Percentiles rank a stretch among this genome's conserved stretches.
phyloP scores from a whole-genome alignment of 1,139 yeast genomes.

The Yamadazyma trypodendri region DNA sequence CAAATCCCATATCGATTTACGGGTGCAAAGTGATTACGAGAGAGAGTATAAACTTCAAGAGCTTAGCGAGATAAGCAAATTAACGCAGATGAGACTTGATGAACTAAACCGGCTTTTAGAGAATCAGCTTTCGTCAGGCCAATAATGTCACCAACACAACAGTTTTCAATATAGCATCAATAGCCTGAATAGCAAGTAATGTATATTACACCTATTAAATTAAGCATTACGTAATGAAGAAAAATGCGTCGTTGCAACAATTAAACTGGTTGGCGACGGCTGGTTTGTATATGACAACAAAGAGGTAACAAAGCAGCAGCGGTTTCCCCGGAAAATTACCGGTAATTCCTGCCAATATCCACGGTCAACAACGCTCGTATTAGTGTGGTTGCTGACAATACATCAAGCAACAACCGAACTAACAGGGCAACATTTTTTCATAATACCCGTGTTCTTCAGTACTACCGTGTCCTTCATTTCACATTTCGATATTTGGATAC shows the following conservation, averaged over 20 bases:
- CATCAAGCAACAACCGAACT: too few species aligned
- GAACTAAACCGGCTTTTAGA: conserved; percentile 17
- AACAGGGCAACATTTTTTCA: too few species aligned
- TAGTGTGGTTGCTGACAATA: too few species aligned
- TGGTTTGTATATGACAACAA: too few species aligned
- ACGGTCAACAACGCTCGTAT: too few species aligned
- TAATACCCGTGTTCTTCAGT: too few species aligned
- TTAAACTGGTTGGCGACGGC: too few species aligned
- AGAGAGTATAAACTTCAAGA: conserved; percentile 43
- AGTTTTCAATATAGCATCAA: too few species aligned
- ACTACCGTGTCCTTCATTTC: too few species aligned
- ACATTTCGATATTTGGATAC: too few species aligned
- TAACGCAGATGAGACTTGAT: conserved; percentile 53
- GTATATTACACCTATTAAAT: background rate
- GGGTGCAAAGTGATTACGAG: conserved; percentile 8
- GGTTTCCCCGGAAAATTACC: background rate
- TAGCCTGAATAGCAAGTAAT: background rate
- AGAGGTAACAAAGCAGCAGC: too few species aligned
- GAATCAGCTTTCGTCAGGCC: background rate
- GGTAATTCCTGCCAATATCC: background rate
- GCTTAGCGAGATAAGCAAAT: conserved; percentile 50
- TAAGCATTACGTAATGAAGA: background rate
- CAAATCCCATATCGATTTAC: conserved; percentile 29
- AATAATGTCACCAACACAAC: background rate
- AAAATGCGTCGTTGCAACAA: background rate